Conservation (phyloP, 768 basidiomycete species). For the Psilocybe subaeruginosa region DNA sequence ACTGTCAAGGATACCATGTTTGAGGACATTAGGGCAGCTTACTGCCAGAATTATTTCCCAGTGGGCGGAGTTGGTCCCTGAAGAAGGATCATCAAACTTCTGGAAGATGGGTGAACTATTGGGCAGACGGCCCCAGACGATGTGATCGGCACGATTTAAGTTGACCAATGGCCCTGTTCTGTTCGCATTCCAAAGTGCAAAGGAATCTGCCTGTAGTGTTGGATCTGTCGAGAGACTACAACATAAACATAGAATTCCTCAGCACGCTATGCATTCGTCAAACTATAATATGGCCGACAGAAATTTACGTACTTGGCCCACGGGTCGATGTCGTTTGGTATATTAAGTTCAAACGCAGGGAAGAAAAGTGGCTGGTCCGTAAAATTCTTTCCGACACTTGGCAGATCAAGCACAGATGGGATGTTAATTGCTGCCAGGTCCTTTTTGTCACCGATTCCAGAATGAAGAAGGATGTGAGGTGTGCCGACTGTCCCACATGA, state of each 20-base stretch:
- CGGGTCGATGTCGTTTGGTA: constrained; percentile 24
- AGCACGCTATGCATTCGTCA: too few species aligned
- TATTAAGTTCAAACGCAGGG: constrained; percentile 23
- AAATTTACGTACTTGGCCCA: not conserved
- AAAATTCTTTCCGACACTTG: constrained; percentile 36
- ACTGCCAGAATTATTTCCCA: constrained; percentile 36
- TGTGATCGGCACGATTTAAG: constrained; percentile 21
- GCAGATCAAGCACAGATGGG: constrained; percentile 24
- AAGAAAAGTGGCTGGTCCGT: constrained; percentile 30
- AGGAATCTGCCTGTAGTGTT: constrained; percentile 19
- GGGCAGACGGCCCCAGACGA: constrained; percentile 32
- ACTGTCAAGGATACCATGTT: not conserved
- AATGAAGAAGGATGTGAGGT: constrained; percentile 34
- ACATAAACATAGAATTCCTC: not conserved
- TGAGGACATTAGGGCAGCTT: not conserved
- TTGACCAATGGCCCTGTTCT: constrained; percentile 28
- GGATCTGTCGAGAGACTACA: constrained; percentile 24
- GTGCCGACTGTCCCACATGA: constrained; percentile 37
- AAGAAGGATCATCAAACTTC: constrained; percentile 32
- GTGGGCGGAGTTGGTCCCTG: constrained; percentile 37
- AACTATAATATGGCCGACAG: not conserved
- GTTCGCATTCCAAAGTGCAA: constrained; percentile 30
- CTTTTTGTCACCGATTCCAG: constrained; percentile 32
- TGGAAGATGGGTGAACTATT: constrained; percentile 30
- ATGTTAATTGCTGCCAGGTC: constrained; percentile 23